These are phyloP conservation scores for Tausonia pullulans DNA, from an alignment of 1,284 basidiomycete genomes.

Conservation along the genomic window DNA sequence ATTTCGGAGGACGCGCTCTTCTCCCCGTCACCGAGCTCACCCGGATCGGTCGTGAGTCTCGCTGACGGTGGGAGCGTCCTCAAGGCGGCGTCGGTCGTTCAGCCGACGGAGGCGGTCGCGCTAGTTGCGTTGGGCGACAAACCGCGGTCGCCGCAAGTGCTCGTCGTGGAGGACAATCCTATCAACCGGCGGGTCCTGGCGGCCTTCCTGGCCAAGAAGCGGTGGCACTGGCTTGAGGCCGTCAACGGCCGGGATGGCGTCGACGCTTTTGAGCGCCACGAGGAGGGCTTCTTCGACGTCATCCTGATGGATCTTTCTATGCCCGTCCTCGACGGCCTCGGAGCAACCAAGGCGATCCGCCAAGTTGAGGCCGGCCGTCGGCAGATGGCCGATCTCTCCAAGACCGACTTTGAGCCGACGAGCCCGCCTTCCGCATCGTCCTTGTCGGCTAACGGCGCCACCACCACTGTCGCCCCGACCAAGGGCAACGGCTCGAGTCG, in stretches of 20 bases:
- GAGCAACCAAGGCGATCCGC: slow-evolving; percentile 73
- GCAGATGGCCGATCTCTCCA: slow-evolving; percentile 5
- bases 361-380: slow-evolving; percentile 50
- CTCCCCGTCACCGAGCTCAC: slow-evolving; percentile 19
- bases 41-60: slow-evolving; percentile 36
- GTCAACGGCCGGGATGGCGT: slow-evolving; percentile 72
- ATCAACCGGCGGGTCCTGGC: slow-evolving; percentile 42
- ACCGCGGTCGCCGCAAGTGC: slow-evolving; percentile 46
- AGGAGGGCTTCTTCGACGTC: slow-evolving; percentile 46
- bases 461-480: slow-evolving; percentile 25
- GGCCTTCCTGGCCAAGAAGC: slow-evolving; percentile 62
- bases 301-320: slow-evolving; percentile 70
- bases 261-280: slow-evolving; percentile 51
- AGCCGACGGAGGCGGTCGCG: background rate
- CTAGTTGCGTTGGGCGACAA: slow-evolving; percentile 22
- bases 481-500: slow-evolving; percentile 28
- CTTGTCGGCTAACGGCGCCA: slow-evolving; percentile 15
- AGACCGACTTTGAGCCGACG: slow-evolving; percentile 19
- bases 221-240: background rate
- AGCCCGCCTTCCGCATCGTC: slow-evolving; percentile 17
- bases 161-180: slow-evolving; percentile 50
- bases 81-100: slow-evolving; percentile 25
- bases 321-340: slow-evolving; percentile 82
- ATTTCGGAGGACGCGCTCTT: background rate
- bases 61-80: slow-evolving; percentile 41